Evolutionary conservation across 2,329 filamentous ascomycete species (phyloP), one percentile per base, ranked within the genome.

Genomic region (Helminthosporium solani): DNA sequence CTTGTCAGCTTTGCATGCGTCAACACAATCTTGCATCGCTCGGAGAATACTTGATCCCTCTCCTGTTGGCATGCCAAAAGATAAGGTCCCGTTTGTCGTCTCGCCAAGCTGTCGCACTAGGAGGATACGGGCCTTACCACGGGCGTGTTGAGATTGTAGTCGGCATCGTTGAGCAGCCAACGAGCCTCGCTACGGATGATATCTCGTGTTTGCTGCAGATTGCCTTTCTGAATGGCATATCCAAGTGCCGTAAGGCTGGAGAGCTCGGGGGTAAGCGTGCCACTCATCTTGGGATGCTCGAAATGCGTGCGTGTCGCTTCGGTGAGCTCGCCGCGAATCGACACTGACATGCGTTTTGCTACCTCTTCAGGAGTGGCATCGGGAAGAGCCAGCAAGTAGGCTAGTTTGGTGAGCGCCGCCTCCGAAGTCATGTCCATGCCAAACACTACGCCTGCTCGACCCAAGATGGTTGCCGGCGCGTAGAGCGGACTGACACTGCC

Each of bases 341-440:
- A 88, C 19, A 79, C 72, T 6, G 87, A 84, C 82, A 96, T 95
- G 50, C 79, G 78, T 50, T 75, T 76, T 3, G 83, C 78, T 21
- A 96, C 83, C 18, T 88, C 84, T 42, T 79, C 75, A 7, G 81
- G 77, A 0, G 80, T 78, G n/a, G 87, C 75, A 25, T 76, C 78
- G 1, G 86, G 83, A 3, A 82, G 70, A 3, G 88, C 87, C 15
- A 96, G 79, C 2, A 96, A 80, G 67, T 95, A 95, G 1, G 89
- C 88, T 21, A 96, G 79, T 70, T 96, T 96, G 16, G 91, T 94
- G 56, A 96, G 80, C 5, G 91, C 91, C 2, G 89, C 91, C 73
- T 96, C 91, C 18, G 87, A 87, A 0, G 91, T 96, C 72, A 96
- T 79, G 63, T 95, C 90, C 56, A 91, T 82, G 5, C 91, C 91